Evolutionary conservation across 1,284 basidiomycete species (phyloP).

Genomic region (Trichosporon faecale): DNA sequence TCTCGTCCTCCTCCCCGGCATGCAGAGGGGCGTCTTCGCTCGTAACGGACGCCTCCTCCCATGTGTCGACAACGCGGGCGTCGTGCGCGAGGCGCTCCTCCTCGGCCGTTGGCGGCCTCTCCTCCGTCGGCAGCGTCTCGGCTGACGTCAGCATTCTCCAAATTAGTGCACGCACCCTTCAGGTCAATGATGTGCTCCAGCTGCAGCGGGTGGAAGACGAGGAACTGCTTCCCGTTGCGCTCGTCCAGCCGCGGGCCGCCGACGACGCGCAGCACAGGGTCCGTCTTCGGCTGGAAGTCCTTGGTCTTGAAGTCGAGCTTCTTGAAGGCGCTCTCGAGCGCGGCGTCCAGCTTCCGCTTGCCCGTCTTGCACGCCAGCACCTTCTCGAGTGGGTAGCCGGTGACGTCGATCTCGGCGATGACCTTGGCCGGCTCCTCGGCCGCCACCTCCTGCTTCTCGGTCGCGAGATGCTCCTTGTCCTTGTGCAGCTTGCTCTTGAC

Average conservation of each 20-base stretch:
- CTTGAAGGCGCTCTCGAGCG: constrained; percentile 10
- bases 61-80: not conserved
- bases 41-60: constrained; percentile 10
- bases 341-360: constrained; percentile 8
- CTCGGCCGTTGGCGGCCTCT: not conserved
- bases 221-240: not conserved
- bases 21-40: constrained; percentile 11
- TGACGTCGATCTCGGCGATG: constrained; percentile 13
- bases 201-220: constrained; percentile 13
- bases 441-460: not conserved
- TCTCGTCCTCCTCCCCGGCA: not conserved
- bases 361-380: constrained; percentile 15
- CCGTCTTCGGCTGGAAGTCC: constrained; percentile 16
- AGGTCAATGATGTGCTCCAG: constrained; percentile 13
- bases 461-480: not conserved
- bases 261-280: constrained; percentile 9
- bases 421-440: not conserved
- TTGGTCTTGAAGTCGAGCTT: constrained; percentile 12
- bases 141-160: not conserved
- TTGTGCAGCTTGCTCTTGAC: not conserved
- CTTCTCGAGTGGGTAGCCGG: constrained; percentile 10
- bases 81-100: not conserved
- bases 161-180: not conserved
- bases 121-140: not conserved
- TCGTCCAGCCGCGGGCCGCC: constrained; percentile 8